Evolutionary conservation across 495 filamentous ascomycete genomes (phyloP), one percentile per base, ranked within the genome.

Genomic region (Darksidea phi): DNA sequence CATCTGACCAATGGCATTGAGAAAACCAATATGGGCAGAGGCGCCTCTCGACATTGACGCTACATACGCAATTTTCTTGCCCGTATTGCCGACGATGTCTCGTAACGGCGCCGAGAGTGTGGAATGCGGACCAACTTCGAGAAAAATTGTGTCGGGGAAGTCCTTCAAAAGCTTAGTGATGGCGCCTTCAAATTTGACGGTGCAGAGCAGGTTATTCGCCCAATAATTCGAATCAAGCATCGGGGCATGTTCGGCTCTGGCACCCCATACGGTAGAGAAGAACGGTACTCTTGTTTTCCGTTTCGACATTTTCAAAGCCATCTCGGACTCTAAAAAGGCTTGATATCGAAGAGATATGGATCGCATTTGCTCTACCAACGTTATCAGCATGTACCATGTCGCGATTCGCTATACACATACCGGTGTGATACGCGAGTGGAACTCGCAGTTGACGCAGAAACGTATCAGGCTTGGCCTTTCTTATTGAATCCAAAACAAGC

Each of bases 361-460:
- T n/a, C n/a, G n/a, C n/a, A n/a, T n/a, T n/a, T n/a, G n/a, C n/a
- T n/a, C n/a, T n/a, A 13, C 18, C 15, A 13, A n/a, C 15, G 3
- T 20, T 15, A 3, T 43, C 5, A 4, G 41, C 6, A 15, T 43
- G 6, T 20, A 13, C 18, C 18, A 20, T 20, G 3, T 3, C 5
- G 5, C 41, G 26, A 41, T 17, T 48, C 6, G 5, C 8, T 8
- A 48, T 43, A 43, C 2, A 20, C 2, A 15, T 11, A 42, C 53
- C 26, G 1, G 64, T 62, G 47, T 67, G 64, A 36, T 67, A 67
- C 1, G 64, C 64, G 26, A 57, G 61, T 18, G 58, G 53, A 6
- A 63, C 59, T 24, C 48, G 17, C 2, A 67, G 42, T 15, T 6
- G 13, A 18, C 58, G 20, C 0, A 28, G 54, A 13, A 53, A 48